These are phyloP conservation scores for Colletotrichum coccodes DNA, from an alignment of 2,329 filamentous ascomycete species.

Conservation along the genomic window DNA sequence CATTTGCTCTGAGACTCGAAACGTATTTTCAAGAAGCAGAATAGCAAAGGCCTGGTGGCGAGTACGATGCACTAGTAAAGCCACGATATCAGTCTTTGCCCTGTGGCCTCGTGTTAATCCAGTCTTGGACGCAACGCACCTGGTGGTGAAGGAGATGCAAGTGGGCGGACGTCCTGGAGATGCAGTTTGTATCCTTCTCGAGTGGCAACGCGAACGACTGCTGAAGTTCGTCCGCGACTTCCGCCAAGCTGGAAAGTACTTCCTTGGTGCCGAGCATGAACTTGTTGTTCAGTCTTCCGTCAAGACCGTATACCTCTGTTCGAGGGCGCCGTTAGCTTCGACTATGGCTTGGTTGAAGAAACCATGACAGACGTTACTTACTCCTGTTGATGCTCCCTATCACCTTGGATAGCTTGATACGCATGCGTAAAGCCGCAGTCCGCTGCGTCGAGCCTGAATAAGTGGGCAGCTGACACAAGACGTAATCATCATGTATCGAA, in stretches of 20 bases:
- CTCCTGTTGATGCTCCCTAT: conserved; percentile 45
- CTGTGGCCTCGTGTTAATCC: too few species aligned
- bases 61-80: conserved; percentile 42
- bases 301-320: conserved; percentile 42
- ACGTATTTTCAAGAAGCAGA: conserved; percentile 45
- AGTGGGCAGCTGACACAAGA: conserved; percentile 51
- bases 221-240: conserved; percentile 42
- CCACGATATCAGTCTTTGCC: background rate
- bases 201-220: conserved; percentile 41
- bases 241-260: conserved; percentile 41
- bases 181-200: conserved; percentile 43
- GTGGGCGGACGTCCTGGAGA: conserved; percentile 44
- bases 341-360: background rate
- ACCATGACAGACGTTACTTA: conserved; percentile 18
- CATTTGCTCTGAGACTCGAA: conserved; percentile 40
- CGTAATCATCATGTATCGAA: conserved; percentile 60
- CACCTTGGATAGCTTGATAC: conserved; percentile 41
- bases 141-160: conserved; percentile 46
- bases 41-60: conserved; percentile 42
- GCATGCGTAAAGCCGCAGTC: conserved; percentile 43
- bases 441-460: conserved; percentile 41
- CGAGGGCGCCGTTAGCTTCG: background rate
- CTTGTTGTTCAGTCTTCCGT: conserved; percentile 42
- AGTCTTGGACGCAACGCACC: conserved; percentile 37
- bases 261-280: conserved; percentile 45